A percentile compares a stretch with the other conserved stretches of the same genome.
phyloP scores from a whole-genome alignment of 1,284 basidiomycete species.

The Cystobasidium sp. region DNA sequence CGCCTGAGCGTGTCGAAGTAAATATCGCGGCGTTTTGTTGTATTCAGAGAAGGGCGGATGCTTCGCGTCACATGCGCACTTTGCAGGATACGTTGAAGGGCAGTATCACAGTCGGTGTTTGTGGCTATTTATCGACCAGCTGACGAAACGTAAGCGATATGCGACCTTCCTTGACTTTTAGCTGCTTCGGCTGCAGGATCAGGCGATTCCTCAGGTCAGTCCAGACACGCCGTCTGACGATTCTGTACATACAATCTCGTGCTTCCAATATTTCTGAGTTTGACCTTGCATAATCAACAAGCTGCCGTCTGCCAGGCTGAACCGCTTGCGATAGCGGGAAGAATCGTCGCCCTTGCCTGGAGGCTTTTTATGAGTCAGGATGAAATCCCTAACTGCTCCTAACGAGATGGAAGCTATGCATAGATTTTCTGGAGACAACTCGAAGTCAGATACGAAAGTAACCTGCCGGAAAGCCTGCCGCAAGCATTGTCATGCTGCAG shows the following conservation, averaged over 20 bases:
- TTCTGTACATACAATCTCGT: conserved; percentile 59
- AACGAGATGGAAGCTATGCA: conserved; percentile 63
- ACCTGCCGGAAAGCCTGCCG: conserved; percentile 55
- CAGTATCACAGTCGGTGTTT: too few species aligned
- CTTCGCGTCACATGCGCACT: too few species aligned
- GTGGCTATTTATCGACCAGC: too few species aligned
- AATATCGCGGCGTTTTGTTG: too few species aligned
- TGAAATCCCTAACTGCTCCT: conserved; percentile 62
- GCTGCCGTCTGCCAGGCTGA: conserved; percentile 60
- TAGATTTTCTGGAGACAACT: conserved; percentile 51
- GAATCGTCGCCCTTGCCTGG: conserved; percentile 44
- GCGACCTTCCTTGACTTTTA: conserved; percentile 56
- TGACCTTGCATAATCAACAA: conserved; percentile 63
- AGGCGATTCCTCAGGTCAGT: not conserved
- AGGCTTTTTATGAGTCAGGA: conserved; percentile 59
- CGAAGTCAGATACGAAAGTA: not conserved
- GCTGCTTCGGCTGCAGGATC: conserved; percentile 48
- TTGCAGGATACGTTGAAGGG: too few species aligned
- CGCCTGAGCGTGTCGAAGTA: too few species aligned
- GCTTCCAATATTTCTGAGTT: conserved; percentile 63
- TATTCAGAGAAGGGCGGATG: too few species aligned
- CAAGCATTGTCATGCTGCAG: conserved; percentile 50
- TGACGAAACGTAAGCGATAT: too few species aligned
- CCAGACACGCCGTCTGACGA: too few species aligned
- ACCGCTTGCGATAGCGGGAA: conserved; percentile 45